Base-by-base conservation (phyloP, 805 yeast species). In the Metschnikowia gelsemii region DNA sequence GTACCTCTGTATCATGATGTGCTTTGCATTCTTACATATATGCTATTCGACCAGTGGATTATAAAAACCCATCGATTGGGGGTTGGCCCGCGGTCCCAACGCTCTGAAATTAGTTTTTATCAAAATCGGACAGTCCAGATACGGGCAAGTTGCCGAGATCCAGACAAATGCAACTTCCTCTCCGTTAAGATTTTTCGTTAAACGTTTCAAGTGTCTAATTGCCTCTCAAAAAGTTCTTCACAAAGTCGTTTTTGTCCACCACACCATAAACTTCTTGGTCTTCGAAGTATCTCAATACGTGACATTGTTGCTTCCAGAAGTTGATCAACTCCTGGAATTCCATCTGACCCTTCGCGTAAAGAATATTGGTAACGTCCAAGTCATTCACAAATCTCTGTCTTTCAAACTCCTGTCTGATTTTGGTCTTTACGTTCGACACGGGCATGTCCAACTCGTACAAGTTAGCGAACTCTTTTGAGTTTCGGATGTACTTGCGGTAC, bases 301-400 rank as follows among this genome's bases (percentile, higher is more conserved):
- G 95, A 50, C 90, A 78, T 59, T 79, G 80, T 72, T 87, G 95
- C 63, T 87, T 87, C 95, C 96, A 87, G 71, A 87, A 87, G 67
- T 87, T 87, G 56, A 82, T 75, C 57, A 86, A 74, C 60, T 87
- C 95, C 68, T 87, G 96, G 66, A 80, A 87, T 63, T 87, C 96
- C 93, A 85, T 85, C 57, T 85, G 89, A 5, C 91, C 95, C 69
- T 86, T 84, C 68, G 85, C 80, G 52, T 79, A 78, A 43, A 87
- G 70, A 13, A 84, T 75, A 63, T 87, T 87, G 49, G 75, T 72
- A 33, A 83, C 77, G 24, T 78, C 78, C 51, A 82, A 61, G 57
- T 84, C 87, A 39, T 69, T 68, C 38, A 86, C 87, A 58, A 72
- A 87, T 58, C 95, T 75, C 58, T 87, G 76, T 69, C 95, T 82